Conservation (phyloP, 495 filamentous ascomycete genomes). For the Neurospora hispaniola region DNA sequence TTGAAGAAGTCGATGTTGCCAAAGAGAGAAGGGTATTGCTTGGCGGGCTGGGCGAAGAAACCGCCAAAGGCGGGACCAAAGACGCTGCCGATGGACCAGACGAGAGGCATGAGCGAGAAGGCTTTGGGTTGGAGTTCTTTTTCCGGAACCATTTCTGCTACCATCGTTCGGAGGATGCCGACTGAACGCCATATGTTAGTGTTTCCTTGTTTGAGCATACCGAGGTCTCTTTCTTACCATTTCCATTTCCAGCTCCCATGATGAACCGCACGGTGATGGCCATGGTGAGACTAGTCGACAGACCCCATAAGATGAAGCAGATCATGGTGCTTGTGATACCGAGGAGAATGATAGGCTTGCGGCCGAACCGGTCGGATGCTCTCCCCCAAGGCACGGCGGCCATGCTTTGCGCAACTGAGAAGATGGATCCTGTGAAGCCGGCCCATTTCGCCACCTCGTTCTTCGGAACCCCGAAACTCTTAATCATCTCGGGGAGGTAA, state of each 20-base stretch:
- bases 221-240: constrained; percentile 32
- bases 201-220: not conserved
- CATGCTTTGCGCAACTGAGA: constrained; percentile 59
- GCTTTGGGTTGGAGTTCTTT: constrained; percentile 72
- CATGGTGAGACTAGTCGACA: constrained; percentile 63
- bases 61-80: constrained; percentile 85
- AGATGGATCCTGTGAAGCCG: constrained; percentile 58
- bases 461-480: constrained; percentile 61
- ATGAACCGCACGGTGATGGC: constrained; percentile 58
- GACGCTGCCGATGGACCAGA: constrained; percentile 73
- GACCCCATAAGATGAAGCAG: constrained; percentile 62
- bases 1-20: constrained; percentile 55
- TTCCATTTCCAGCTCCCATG: constrained; percentile 56
- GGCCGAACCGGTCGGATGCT: constrained; percentile 59
- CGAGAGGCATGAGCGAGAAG: constrained; percentile 76
- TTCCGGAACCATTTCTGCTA: constrained; percentile 69
- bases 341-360: constrained; percentile 63
- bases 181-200: constrained; percentile 25
- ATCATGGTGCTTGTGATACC: constrained; percentile 65
- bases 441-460: constrained; percentile 70
- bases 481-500: constrained; percentile 85
- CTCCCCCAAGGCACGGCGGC: constrained; percentile 76
- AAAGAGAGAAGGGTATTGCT: constrained; percentile 57
- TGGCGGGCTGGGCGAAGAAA: constrained; percentile 66
- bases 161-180: constrained; percentile 59